Conservation (phyloP, 2,329 filamentous ascomycete species). For the Chaetomium globosum region DNA sequence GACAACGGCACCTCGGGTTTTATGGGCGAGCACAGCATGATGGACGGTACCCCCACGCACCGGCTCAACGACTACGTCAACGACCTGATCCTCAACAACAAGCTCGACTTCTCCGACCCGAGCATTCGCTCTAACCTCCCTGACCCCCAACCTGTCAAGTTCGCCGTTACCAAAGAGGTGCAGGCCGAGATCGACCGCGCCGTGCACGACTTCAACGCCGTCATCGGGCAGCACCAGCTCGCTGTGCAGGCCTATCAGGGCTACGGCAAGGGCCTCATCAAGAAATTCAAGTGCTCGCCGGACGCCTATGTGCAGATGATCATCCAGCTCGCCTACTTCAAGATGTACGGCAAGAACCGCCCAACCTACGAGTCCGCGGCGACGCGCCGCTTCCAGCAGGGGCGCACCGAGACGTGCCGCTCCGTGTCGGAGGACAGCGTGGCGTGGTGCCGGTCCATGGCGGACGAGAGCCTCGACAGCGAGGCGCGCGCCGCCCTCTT, state of each 20-base stretch:
- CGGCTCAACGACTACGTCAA: slow-evolving; percentile 94
- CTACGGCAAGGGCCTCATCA: slow-evolving; percentile 97
- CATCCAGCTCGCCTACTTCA: slow-evolving; percentile 96
- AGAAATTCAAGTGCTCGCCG: slow-evolving; percentile 98
- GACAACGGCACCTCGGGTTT: slow-evolving; percentile 98
- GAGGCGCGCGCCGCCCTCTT: slow-evolving; percentile 73
- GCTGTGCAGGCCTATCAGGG: slow-evolving; percentile 94
- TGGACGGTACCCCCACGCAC: slow-evolving; percentile 98
- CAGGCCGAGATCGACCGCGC: slow-evolving; percentile 79
- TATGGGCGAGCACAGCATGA: slow-evolving; percentile 99
- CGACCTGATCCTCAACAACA: slow-evolving; percentile 89
- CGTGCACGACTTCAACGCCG: slow-evolving; percentile 72
- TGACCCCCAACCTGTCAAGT: slow-evolving; percentile 75
- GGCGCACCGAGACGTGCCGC: slow-evolving; percentile 94
- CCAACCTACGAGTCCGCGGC: slow-evolving; percentile 97
- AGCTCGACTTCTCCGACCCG: slow-evolving; percentile 83
- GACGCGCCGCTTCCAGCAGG: slow-evolving; percentile 91
- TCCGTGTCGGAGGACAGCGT: slow-evolving; percentile 88
- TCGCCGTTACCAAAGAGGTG: slow-evolving; percentile 74
- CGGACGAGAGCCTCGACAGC: slow-evolving; percentile 64
- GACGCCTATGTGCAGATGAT: slow-evolving; percentile 98
- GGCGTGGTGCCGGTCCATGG: slow-evolving; percentile 86
- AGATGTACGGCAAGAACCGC: slow-evolving; percentile 98
- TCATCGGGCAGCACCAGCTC: slow-evolving; percentile 87
- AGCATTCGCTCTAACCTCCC: slow-evolving; percentile 78